Evolutionary conservation across 78 protist species (phyloP), one percentile per base, ranked within the genome.

Genomic region (Dictyostelium intermedium): DNA sequence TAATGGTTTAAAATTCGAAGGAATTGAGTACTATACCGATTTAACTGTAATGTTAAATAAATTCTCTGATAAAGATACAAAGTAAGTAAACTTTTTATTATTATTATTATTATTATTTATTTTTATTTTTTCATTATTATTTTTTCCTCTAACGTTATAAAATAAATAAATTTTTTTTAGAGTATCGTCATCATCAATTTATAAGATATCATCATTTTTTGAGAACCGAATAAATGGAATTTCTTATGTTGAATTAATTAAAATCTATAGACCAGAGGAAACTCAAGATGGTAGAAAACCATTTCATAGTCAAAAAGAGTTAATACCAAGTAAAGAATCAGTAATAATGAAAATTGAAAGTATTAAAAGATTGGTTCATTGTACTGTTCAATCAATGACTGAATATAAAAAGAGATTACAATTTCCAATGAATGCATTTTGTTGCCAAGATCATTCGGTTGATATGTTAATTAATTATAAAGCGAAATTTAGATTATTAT

Each of bases 391-490:
- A 41, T 39, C 85, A 43, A 14, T 25, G 2, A 4, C 70, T 3
- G 47, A 47, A 43, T 80, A 32, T 27, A 10, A 8, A 11, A 43
- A 14, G 8, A 60, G 82, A 39, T 5, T 18, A 5, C 56, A 39
- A 27, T 80, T 34, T 9, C 94, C 94, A 50, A 27, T 45, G 63
- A 89, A 89, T 69, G 85, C 83, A 2, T 89, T 35, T 70, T 89
- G 53, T 70, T 80, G 87, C 81, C 32, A 23, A 18, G 87, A 89
- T 70, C 37, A 34, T 8, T 25, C 43, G 5, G 6, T 41, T 2
- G 73, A 30, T 9, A 3, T 25, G 2, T 2, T 89, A 2, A 13
- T 18, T 3, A 30, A 39, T 6, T 18, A 16, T 23, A 89, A 89
- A 80, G 94, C 86, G 5, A 43, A 72, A 34, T 66, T 69, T 25